These are phyloP conservation scores for Cercospora janseana DNA, from an alignment of 2,329 filamentous ascomycete species.

Conservation along the genomic window DNA sequence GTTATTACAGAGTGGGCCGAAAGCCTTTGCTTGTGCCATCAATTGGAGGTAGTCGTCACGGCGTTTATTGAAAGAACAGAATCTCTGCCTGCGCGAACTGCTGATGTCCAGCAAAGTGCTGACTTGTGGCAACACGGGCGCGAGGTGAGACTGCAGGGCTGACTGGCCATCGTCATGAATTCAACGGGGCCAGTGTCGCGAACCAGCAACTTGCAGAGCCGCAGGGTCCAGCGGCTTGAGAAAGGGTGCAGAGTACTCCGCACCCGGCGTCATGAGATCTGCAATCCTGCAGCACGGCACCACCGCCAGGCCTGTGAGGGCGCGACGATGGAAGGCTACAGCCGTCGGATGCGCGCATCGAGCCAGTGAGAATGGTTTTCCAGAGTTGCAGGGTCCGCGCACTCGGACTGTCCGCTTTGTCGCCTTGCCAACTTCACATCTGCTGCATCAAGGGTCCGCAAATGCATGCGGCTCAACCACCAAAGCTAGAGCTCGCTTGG, in stretches of 20 bases:
- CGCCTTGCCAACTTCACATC: conserved; percentile 11
- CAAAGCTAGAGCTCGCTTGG: conserved; percentile 7
- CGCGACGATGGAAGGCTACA: conserved; percentile 1
- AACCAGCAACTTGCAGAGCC: conserved; percentile 10
- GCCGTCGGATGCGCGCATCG: conserved; percentile 5
- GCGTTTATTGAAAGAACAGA: not conserved
- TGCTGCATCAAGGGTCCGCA: not conserved
- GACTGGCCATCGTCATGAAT: conserved; percentile 2
- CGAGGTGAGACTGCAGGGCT: conserved; percentile 3
- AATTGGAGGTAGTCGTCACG: not conserved
- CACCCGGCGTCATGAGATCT: conserved; percentile 18
- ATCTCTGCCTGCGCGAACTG: no score
- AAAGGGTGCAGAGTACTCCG: conserved; percentile 12
- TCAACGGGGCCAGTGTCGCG: not conserved
- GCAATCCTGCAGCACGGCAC: conserved; percentile 2
- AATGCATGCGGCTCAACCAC: conserved; percentile 8
- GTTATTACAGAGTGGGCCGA: no score
- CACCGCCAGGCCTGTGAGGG: not conserved
- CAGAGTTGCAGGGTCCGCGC: not conserved
- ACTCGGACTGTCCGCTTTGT: not conserved
- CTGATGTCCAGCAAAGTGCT: no score
- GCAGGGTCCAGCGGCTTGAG: conserved; percentile 12
- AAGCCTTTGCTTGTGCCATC: no score
- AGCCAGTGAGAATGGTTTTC: conserved; percentile 3
- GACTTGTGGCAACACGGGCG: not conserved